phyloP scores from a whole-genome alignment of 768 basidiomycete genomes.

The Lactarius hengduanensis region DNA sequence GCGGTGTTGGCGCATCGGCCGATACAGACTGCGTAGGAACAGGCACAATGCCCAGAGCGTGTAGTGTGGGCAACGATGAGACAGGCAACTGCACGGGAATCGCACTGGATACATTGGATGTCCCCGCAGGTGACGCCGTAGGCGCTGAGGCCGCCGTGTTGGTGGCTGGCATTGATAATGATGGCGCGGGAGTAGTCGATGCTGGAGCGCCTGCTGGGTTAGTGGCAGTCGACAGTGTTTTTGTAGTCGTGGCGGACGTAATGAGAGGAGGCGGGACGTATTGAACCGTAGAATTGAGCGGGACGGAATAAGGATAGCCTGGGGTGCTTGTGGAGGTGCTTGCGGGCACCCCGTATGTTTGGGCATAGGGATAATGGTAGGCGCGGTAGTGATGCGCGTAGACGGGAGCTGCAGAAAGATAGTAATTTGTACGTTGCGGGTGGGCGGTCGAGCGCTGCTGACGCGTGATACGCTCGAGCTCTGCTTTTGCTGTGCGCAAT shows the following conservation, averaged over 20 bases:
- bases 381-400: conserved; percentile 57
- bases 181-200: conserved; percentile 17
- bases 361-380: conserved; percentile 61
- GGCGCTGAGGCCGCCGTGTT: conserved; percentile 34
- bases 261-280: conserved; percentile 34
- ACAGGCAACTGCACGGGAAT: conserved; percentile 73
- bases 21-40: conserved; percentile 54
- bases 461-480: conserved; percentile 65
- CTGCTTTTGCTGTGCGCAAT: conserved; percentile 58
- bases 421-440: conserved; percentile 31
- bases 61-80: conserved; percentile 52
- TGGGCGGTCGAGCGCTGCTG: conserved; percentile 57
- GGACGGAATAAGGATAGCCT: conserved; percentile 28
- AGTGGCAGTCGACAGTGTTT: conserved; percentile 24
- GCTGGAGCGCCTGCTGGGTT: conserved; percentile 12
- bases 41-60: conserved; percentile 71
- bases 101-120: conserved; percentile 27
- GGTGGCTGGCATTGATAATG: conserved; percentile 36
- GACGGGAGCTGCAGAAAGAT: conserved; percentile 23
- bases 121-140: background rate
- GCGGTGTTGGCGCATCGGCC: conserved; percentile 53
- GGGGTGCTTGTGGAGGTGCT: conserved; percentile 10
- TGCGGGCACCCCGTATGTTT: conserved; percentile 44
- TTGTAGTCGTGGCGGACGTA: conserved; percentile 29
- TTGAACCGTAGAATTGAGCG: conserved; percentile 35